Evolutionary conservation across 176 grass and related monocot species (phyloP).

Genomic region (Aegilops umbellulata): DNA sequence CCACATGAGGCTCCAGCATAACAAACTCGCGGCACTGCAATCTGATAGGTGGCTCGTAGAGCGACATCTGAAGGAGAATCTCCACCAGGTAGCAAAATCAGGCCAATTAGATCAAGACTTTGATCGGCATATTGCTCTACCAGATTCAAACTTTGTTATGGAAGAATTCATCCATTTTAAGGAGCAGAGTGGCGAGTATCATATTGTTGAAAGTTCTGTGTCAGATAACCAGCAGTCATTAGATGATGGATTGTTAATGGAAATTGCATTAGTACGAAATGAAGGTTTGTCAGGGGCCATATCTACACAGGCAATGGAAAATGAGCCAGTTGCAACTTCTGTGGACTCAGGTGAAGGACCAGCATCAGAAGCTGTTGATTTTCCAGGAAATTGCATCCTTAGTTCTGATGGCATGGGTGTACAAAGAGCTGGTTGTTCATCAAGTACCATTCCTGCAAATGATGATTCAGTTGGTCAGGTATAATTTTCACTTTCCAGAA

Average conservation of each 20-base stretch:
- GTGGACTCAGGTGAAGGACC: not conserved
- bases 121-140: constrained; percentile 43
- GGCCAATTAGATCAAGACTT: constrained; percentile 44
- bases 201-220: not conserved
- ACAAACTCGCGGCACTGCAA: constrained; percentile 54
- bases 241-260: constrained; percentile 4
- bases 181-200: constrained; percentile 16
- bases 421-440: constrained; percentile 13
- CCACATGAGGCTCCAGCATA: constrained; percentile 51
- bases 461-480: constrained; percentile 40
- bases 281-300: not conserved
- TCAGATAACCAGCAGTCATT: not conserved
- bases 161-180: constrained; percentile 54
- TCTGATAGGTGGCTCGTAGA: constrained; percentile 39
- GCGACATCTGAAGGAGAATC: constrained; percentile 47
- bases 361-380: constrained; percentile 25
- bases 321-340: constrained; percentile 11
- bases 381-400: constrained; percentile 15
- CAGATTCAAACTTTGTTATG: constrained; percentile 50
- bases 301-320: constrained; percentile 11
- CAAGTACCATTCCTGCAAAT: constrained; percentile 27
- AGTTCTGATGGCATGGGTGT: constrained; percentile 28
- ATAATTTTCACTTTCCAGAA: constrained; percentile 11
- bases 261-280: constrained; percentile 13
- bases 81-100: constrained; percentile 46